These are phyloP conservation scores for Rhodotorula sp. DNA, from an alignment of 1,284 basidiomycete genomes.

Conservation along the genomic window DNA sequence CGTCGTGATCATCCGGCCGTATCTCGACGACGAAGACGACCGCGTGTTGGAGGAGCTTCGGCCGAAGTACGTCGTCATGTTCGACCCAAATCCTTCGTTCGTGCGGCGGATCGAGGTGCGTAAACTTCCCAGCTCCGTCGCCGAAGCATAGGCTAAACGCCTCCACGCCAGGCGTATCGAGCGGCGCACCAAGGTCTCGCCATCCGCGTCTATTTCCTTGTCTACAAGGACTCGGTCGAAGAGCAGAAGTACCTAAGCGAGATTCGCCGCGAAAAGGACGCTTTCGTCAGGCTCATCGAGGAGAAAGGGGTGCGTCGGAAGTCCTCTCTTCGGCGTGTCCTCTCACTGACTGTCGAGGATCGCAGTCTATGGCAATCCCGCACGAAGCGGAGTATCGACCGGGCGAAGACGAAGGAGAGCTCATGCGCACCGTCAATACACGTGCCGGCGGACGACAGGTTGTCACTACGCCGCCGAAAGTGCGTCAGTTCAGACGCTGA, in stretches of 20 bases:
- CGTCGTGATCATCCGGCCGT: conserved; percentile 80
- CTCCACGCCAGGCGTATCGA: conserved; percentile 67
- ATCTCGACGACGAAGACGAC: conserved; percentile 91
- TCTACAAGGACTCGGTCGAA: conserved; percentile 88
- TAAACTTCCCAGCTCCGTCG: neutral
- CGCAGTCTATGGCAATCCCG: conserved; percentile 79
- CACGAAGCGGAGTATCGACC: conserved; percentile 70
- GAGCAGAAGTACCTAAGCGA: conserved; percentile 92
- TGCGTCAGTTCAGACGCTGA: conserved; percentile 45
- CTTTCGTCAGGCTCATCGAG: conserved; percentile 88
- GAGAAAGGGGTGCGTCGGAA: conserved; percentile 72
- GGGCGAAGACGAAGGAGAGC: conserved; percentile 51
- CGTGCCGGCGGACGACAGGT: conserved; percentile 70
- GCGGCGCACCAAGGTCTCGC: conserved; percentile 73
- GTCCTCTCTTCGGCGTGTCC: neutral
- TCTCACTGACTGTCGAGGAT: neutral
- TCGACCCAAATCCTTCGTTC: conserved; percentile 91
- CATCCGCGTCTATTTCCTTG: conserved; percentile 92
- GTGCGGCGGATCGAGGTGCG: conserved; percentile 84
- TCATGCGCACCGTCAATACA: conserved; percentile 82
- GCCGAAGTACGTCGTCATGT: conserved; percentile 91
- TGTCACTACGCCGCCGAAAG: conserved; percentile 67
- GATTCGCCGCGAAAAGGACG: conserved; percentile 85
- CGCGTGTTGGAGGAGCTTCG: conserved; percentile 79
- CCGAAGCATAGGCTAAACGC: neutral